phyloP scores from a whole-genome alignment of 495 filamentous ascomycete genomes.

The Articulospora tetracladia region DNA sequence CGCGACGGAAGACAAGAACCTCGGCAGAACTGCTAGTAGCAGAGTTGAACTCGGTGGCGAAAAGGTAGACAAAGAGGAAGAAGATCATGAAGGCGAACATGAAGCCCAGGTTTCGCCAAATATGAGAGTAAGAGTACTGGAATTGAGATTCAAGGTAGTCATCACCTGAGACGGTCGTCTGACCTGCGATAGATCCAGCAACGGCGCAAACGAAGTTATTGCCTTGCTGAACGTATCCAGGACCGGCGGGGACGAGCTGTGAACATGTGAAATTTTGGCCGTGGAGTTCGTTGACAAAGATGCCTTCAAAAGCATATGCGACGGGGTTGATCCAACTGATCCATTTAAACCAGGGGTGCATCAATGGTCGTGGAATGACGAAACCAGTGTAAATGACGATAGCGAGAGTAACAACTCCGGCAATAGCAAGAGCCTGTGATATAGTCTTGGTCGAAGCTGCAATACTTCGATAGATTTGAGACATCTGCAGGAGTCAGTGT shows the following conservation, averaged over 20 bases:
- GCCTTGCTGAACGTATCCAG: slow-evolving; percentile 24
- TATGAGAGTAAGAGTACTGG: slow-evolving; percentile 55
- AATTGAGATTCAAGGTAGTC: slow-evolving; percentile 60
- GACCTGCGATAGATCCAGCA: slow-evolving; percentile 51
- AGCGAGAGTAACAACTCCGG: slow-evolving; percentile 60
- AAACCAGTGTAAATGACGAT: slow-evolving; percentile 82
- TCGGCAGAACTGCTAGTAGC: slow-evolving; percentile 83
- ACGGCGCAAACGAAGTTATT: slow-evolving; percentile 54
- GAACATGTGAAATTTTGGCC: slow-evolving; percentile 38
- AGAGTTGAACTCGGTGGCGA: slow-evolving; percentile 69
- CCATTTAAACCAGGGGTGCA: slow-evolving; percentile 84
- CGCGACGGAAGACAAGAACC: slow-evolving; percentile 79
- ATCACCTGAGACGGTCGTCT: slow-evolving; percentile 60
- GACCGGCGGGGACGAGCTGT: slow-evolving; percentile 39
- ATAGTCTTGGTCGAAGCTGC: slow-evolving; percentile 73
- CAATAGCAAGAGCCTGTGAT: slow-evolving; percentile 78
- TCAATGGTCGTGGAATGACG: slow-evolving; percentile 65
- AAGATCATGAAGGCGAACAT: slow-evolving; percentile 68
- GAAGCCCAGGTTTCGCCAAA: slow-evolving; percentile 83
- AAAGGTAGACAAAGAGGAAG: slow-evolving; percentile 63
- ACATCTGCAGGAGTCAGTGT: slow-evolving; percentile 61
- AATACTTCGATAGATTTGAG: slow-evolving; percentile 78
- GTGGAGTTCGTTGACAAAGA: slow-evolving; percentile 72
- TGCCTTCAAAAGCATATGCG: slow-evolving; percentile 69
- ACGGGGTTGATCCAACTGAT: slow-evolving; percentile 78